Conservation (phyloP, 805 yeast genomes). For the Saturnispora gosingensis region DNA sequence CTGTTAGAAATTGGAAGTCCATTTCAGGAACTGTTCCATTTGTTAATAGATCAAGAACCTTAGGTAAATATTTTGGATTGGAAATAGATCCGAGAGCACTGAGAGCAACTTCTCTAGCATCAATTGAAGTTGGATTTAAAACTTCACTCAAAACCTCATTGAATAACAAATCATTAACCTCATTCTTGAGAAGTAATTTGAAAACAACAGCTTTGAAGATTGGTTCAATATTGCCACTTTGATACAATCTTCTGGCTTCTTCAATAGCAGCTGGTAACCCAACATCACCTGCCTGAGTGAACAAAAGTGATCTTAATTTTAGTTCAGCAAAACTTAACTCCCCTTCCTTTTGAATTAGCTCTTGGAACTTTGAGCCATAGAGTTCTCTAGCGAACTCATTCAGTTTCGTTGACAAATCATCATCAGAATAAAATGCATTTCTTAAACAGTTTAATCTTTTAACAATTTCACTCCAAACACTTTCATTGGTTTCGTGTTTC, state of each 20-base stretch:
- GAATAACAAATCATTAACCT: slow-evolving; percentile 27
- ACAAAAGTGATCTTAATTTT: slow-evolving; percentile 31
- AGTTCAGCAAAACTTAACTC: slow-evolving; percentile 19
- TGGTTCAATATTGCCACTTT: slow-evolving; percentile 23
- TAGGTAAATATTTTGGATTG: slow-evolving; percentile 29
- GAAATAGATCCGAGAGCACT: slow-evolving; percentile 43
- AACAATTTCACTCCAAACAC: slow-evolving; percentile 49
- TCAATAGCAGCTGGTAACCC: slow-evolving; percentile 30
- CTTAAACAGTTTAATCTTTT: slow-evolving; percentile 31
- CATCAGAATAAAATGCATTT: slow-evolving; percentile 30
- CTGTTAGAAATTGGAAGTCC: slow-evolving; percentile 48
- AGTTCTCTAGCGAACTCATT: slow-evolving; percentile 26
- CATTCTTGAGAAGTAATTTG: slow-evolving; percentile 33
- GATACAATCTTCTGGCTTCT: slow-evolving; percentile 11
- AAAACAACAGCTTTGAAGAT: slow-evolving; percentile 36
- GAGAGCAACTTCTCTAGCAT: slow-evolving; percentile 49
- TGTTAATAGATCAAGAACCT: slow-evolving; percentile 32
- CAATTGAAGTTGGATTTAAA: slow-evolving; percentile 42
- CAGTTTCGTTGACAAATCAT: slow-evolving; percentile 23
- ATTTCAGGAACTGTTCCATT: slow-evolving; percentile 43
- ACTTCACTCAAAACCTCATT: slow-evolving; percentile 38
- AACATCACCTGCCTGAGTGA: slow-evolving; percentile 33
- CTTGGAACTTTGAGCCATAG: slow-evolving; percentile 27
- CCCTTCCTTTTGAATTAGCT: slow-evolving; percentile 11
- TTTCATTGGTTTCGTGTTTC: slow-evolving; percentile 30